Percentiles rank a stretch among this genome's conserved stretches.
Conservation (phyloP, 2,329 filamentous ascomycete species). For the Cephalotrichum gorgonifer region DNA sequence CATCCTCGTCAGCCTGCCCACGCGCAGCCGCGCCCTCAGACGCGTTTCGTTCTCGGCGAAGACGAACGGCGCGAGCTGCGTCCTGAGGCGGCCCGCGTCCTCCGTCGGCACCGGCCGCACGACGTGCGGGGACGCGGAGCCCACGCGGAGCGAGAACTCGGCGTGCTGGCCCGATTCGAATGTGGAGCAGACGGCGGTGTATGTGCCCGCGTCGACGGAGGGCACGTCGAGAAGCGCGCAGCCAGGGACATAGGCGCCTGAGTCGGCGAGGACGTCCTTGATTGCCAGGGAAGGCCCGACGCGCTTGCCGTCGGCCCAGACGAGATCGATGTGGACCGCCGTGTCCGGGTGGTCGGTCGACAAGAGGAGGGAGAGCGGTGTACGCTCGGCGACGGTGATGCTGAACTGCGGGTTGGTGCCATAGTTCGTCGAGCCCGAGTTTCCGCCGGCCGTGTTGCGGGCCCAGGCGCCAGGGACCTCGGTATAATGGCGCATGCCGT, state of each 20-base stretch:
- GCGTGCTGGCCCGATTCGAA: conserved; percentile 74
- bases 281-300: conserved; percentile 53
- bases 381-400: conserved; percentile 44
- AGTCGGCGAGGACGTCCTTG: conserved; percentile 71
- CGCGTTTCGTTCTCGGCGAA: conserved; percentile 33
- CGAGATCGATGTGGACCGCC: conserved; percentile 74
- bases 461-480: conserved; percentile 63
- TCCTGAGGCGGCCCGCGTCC: conserved; percentile 62
- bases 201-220: conserved; percentile 58
- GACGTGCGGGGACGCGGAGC: conserved; percentile 45
- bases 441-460: conserved; percentile 71
- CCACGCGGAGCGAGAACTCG: conserved; percentile 65
- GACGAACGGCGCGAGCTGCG: conserved; percentile 43
- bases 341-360: conserved; percentile 56
- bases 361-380: conserved; percentile 63
- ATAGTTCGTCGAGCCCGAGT: conserved; percentile 65
- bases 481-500: conserved; percentile 47
- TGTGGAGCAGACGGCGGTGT: conserved; percentile 84
- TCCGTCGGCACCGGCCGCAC: conserved; percentile 58
- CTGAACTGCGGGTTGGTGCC: conserved; percentile 81
- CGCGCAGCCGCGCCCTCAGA: conserved; percentile 27
- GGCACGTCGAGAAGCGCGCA: conserved; percentile 59
- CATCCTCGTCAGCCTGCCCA: conserved; percentile 47
- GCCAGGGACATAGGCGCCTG: conserved; percentile 78
- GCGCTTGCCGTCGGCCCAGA: conserved; percentile 66